phyloP scores from a whole-genome alignment of 2,329 filamentous ascomycete species.

The Hymenoscyphus albidus region DNA sequence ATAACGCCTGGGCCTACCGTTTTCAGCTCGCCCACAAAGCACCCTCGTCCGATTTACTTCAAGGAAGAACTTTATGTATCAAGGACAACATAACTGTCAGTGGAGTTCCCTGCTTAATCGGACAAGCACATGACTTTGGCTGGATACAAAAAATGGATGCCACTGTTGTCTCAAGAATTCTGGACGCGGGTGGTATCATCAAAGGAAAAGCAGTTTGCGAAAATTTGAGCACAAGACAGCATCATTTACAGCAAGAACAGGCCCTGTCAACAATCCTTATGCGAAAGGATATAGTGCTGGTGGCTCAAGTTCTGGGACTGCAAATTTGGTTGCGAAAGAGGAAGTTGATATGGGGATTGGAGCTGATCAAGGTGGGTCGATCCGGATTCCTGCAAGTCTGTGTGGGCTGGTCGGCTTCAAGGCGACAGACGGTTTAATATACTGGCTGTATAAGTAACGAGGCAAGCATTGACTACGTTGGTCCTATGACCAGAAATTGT shows the following conservation, averaged over 20 bases:
- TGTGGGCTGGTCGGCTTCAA: slow-evolving; percentile 29
- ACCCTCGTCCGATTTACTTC: slow-evolving; percentile 28
- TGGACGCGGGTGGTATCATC: slow-evolving; percentile 49
- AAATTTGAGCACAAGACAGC: slow-evolving; percentile 49
- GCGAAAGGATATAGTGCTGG: slow-evolving; percentile 45
- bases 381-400: slow-evolving; percentile 66
- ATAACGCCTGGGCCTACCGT: slow-evolving; percentile 22
- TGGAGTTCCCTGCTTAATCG: slow-evolving; percentile 50
- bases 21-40: slow-evolving; percentile 20
- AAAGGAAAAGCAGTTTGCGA: slow-evolving; percentile 52
- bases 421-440: slow-evolving; percentile 25
- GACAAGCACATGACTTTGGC: slow-evolving; percentile 46
- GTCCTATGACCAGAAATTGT: slow-evolving; percentile 42
- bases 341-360: slow-evolving; percentile 49
- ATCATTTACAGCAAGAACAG: slow-evolving; percentile 45
- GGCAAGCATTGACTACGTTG: slow-evolving; percentile 49
- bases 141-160: slow-evolving; percentile 52
- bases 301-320: slow-evolving; percentile 47
- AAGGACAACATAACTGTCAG: slow-evolving; percentile 55
- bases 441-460: slow-evolving; percentile 44
- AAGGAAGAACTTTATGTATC: slow-evolving; percentile 45
- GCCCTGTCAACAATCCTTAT: slow-evolving; percentile 45
- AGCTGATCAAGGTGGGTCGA: slow-evolving; percentile 52
- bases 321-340: slow-evolving; percentile 43
- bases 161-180: slow-evolving; percentile 47